Evolutionary conservation across 148 eudicot genomes (phyloP).

Genomic region (Fagopyrum homotropicum): DNA sequence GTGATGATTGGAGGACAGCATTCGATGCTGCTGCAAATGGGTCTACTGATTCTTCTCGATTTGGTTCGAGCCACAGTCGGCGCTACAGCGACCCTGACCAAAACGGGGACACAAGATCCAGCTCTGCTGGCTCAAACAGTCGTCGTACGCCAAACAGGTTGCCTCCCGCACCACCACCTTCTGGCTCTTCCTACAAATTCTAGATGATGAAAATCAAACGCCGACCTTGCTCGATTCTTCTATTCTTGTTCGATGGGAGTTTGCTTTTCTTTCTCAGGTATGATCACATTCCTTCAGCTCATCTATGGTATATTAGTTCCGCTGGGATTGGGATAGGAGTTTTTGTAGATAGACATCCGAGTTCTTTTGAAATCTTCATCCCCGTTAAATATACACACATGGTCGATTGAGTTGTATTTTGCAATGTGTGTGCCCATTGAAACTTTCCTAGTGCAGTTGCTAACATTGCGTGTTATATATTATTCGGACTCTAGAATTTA

Average conservation of each 20-base stretch:
- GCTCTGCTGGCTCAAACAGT: constrained; percentile 62
- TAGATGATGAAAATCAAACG: constrained; percentile 28
- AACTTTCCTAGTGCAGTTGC: constrained; percentile 3
- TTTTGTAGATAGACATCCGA: constrained; percentile 54
- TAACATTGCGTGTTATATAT: constrained; percentile 9
- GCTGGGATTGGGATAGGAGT: constrained; percentile 38
- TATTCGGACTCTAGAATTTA: neutral
- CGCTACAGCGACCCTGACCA: constrained; percentile 62
- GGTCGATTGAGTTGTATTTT: constrained; percentile 1
- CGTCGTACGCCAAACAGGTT: constrained; percentile 88
- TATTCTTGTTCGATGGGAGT: constrained; percentile 43
- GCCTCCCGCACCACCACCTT: constrained; percentile 81
- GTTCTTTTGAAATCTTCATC: neutral
- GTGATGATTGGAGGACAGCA: constrained; percentile 96
- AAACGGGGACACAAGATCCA: constrained; percentile 61
- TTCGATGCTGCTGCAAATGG: constrained; percentile 97
- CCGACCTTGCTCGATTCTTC: constrained; percentile 20
- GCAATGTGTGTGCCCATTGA: neutral
- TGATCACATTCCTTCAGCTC: constrained; percentile 36
- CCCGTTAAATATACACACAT: neutral
- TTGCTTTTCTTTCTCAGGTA: constrained; percentile 23
- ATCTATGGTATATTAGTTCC: constrained; percentile 33
- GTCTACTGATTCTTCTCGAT: constrained; percentile 42
- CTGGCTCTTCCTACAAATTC: constrained; percentile 66
- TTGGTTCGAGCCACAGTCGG: constrained; percentile 62